Percentiles rank a stretch among this genome's conserved stretches.
phyloP scores from a whole-genome alignment of 352 stramenopile species.

The Phytophthora brassicae region DNA sequence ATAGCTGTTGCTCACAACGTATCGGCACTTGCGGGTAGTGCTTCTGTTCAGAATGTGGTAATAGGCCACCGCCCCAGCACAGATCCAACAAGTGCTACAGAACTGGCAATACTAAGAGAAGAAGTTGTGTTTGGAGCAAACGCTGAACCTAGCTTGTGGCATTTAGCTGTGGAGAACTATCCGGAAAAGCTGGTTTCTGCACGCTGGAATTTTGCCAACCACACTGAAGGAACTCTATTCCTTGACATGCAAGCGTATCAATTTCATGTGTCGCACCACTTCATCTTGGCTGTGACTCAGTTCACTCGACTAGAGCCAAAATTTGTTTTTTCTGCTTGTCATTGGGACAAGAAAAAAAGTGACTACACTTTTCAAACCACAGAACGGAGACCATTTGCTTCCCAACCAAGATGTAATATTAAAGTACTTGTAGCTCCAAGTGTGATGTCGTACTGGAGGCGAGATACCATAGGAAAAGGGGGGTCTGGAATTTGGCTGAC shows the following conservation, averaged over 20 bases:
- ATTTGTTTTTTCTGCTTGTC: conserved; percentile 9
- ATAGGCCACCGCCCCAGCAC: conserved; percentile 39
- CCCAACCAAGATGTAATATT: conserved; percentile 33
- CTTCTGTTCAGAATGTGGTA: conserved; percentile 66
- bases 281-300: conserved; percentile 36
- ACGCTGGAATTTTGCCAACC: conserved; percentile 48
- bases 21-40: conserved; percentile 28
- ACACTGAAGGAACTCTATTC: conserved; percentile 47
- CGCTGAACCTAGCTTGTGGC: conserved; percentile 69
- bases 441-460: conserved; percentile 61
- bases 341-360: background rate
- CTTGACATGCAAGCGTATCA: conserved; percentile 76
- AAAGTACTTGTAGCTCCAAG: conserved; percentile 76
- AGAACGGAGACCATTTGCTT: conserved; percentile 13
- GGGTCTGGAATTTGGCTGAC: conserved; percentile 47
- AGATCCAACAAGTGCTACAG: background rate
- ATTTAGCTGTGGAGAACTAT: conserved; percentile 69
- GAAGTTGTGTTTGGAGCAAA: conserved; percentile 70
- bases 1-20: conserved; percentile 38
- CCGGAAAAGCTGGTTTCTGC: conserved; percentile 66
- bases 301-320: conserved; percentile 28
- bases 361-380: background rate
- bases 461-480: conserved; percentile 10
- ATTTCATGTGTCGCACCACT: conserved; percentile 57
- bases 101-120: conserved; percentile 33